Evolutionary conservation across 2,329 filamentous ascomycete species (phyloP).

Genomic region (Thelonectria olida): DNA sequence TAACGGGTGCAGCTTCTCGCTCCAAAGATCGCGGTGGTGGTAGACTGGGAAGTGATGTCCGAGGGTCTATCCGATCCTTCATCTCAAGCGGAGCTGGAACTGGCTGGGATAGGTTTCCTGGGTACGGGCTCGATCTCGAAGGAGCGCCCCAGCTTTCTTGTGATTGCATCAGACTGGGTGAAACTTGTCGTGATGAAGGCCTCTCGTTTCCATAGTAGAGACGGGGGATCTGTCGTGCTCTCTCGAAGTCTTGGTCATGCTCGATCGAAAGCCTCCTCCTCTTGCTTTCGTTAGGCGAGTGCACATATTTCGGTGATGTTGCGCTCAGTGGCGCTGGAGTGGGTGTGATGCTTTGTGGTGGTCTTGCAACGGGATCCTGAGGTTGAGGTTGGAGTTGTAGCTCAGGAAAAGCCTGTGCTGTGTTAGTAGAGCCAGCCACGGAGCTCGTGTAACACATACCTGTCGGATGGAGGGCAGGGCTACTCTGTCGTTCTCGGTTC

Average conservation of each 20-base stretch:
- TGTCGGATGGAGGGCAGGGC: conserved; percentile 63
- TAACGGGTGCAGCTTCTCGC: conserved; percentile 43
- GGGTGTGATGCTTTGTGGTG: conserved; percentile 46
- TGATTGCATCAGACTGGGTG: conserved; percentile 43
- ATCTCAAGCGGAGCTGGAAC: conserved; percentile 46
- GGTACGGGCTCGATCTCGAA: conserved; percentile 46
- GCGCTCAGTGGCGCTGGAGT: conserved; percentile 43
- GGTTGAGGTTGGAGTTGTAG: conserved; percentile 47
- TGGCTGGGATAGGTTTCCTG: conserved; percentile 37
- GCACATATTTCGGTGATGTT: conserved; percentile 58
- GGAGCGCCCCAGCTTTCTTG: conserved; percentile 49
- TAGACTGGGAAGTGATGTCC: conserved; percentile 53
- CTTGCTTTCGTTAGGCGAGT: conserved; percentile 60
- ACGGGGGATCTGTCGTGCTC: conserved; percentile 57
- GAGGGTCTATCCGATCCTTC: conserved; percentile 47
- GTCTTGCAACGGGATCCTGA: conserved; percentile 43
- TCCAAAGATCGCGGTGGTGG: conserved; percentile 50
- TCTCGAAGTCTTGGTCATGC: conserved; percentile 49
- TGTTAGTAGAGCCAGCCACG: conserved; percentile 31
- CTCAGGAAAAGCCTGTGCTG: conserved; percentile 57
- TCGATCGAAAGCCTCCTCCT: conserved; percentile 57
- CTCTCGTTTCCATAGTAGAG: conserved; percentile 52
- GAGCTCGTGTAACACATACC: conserved; percentile 47
- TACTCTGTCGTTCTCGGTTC: conserved; percentile 51
- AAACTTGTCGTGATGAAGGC: conserved; percentile 45